These are phyloP conservation scores for Mycosarcoma mackinlayi DNA, from an alignment of 1,284 basidiomycete species.

Conservation along the genomic window DNA sequence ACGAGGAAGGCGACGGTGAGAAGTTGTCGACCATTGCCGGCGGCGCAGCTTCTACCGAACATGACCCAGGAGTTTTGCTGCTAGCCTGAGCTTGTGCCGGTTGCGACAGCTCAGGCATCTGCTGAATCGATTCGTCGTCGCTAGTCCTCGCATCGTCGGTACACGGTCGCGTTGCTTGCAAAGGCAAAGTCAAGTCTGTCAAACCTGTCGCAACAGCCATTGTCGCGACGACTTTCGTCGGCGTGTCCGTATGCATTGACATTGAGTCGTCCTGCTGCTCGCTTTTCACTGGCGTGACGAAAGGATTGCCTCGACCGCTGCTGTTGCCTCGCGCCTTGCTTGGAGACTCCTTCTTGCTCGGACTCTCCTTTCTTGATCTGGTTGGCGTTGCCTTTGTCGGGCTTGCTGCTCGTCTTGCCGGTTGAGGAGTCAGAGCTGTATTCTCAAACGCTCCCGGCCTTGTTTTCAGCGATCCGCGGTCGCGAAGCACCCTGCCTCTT, in stretches of 20 bases:
- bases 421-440: constrained; percentile 3
- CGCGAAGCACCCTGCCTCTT: constrained; percentile 29
- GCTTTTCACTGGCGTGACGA: constrained; percentile 5
- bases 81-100: too few species aligned
- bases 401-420: constrained; percentile 10
- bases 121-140: too few species aligned
- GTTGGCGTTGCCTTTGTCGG: constrained; percentile 25
- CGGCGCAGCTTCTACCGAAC: too few species aligned
- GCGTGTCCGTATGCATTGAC: constrained; percentile 22
- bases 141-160: too few species aligned
- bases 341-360: constrained; percentile 24
- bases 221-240: too few species aligned
- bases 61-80: too few species aligned
- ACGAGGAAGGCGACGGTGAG: too few species aligned
- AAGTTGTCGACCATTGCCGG: too few species aligned
- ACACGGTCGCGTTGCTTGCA: too few species aligned
- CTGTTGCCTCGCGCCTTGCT: constrained; percentile 5
- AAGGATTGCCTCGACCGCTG: not conserved
- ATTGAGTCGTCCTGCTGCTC: not conserved
- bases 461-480: constrained; percentile 14
- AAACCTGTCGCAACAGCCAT: too few species aligned
- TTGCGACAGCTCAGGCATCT: too few species aligned
- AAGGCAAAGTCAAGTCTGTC: too few species aligned
- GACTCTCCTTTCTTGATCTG: constrained; percentile 5
- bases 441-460: constrained; percentile 7